Evolutionary conservation across 768 basidiomycete species (phyloP), one percentile per base, ranked within the genome.

Genomic region (Boletus rubescentipes): DNA sequence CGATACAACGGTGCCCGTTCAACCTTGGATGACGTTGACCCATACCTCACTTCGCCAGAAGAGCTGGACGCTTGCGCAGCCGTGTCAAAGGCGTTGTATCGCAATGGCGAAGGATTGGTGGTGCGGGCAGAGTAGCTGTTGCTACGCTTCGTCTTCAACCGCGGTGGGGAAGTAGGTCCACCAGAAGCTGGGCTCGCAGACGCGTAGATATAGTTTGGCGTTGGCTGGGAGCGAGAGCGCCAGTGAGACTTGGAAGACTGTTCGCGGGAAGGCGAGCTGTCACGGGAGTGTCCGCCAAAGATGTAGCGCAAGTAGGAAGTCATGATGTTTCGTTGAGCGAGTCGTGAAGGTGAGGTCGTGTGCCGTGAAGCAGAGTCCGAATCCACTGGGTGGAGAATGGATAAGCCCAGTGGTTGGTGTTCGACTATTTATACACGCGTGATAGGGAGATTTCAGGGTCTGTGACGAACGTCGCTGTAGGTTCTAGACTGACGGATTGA

Each of bases 251-350:
- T 81, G 51, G 75, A 55, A 43, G 66, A 59, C 57, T 61, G 55
- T 45, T 61, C 59, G 59, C 64, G 62, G 36, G 61, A 53, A 49
- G 59, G 59, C 59, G 61, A 61, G 43, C 32, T 63, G 36, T 68
- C 65, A 14, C 66, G 67, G 39, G 65, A 57, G 49, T 67, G 46
- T 36, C 70, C 71, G 39, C 77, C 76, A 52, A 79, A 79, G 60
- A 78, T 68, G 54, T 66, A 78, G 55, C 80, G 80, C 53, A 82
- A 62, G 70, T 79, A 78, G 32, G 80, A 76, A 46, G 79, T 73
- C 80, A 81, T 81, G 52, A 50, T 59, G 48, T 16, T 46, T 54
- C 52, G 59, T 65, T 29, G 30, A 18, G 44, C 32, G 9, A 36
- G 49, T 61, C 62, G 70, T 66, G 39, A 61, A 49, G 12, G 39